Evolutionary conservation across 1,139 yeast species (phyloP).

Genomic region (Blastobotrys persicus): DNA sequence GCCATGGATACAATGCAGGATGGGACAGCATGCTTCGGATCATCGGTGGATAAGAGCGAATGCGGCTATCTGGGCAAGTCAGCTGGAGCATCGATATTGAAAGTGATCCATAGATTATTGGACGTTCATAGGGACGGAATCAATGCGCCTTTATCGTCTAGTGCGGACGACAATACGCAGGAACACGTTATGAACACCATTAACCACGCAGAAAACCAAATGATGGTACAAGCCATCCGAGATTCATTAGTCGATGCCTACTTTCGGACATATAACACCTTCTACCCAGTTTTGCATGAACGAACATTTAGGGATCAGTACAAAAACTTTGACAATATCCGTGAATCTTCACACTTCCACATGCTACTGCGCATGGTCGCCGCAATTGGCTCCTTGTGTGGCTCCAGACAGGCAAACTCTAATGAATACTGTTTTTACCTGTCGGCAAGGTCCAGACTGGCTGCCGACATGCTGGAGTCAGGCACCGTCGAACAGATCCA

Average conservation of each 20-base stretch:
- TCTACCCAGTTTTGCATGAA: conserved; percentile 15
- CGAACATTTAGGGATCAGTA: conserved; percentile 12
- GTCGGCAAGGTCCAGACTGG: conserved; percentile 18
- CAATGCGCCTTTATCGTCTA: conserved; percentile 4
- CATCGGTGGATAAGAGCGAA: conserved; percentile 2
- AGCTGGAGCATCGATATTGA: conserved; percentile 11
- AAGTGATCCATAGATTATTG: conserved; percentile 11
- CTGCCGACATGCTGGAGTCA: conserved; percentile 36
- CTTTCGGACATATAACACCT: conserved; percentile 11
- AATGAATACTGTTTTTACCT: conserved; percentile 19
- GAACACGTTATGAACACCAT: conserved; percentile 4
- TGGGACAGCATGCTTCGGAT: conserved; percentile 11
- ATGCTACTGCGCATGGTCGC: conserved; percentile 21
- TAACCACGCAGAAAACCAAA: conserved; percentile 8
- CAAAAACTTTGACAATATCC: conserved; percentile 5
- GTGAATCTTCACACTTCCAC: conserved; percentile 15
- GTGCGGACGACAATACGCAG: conserved; percentile 3
- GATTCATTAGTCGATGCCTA: conserved; percentile 12
- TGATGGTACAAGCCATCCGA: conserved; percentile 1
- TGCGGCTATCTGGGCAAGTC: conserved; percentile 14
- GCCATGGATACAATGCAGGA: conserved; percentile 9
- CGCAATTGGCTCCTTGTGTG: conserved; percentile 19
- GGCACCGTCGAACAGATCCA: conserved; percentile 52
- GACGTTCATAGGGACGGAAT: conserved; percentile 9
- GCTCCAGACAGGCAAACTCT: conserved; percentile 10